These are phyloP conservation scores for Russula earlei DNA, from an alignment of 768 basidiomycete genomes.

Conservation along the genomic window DNA sequence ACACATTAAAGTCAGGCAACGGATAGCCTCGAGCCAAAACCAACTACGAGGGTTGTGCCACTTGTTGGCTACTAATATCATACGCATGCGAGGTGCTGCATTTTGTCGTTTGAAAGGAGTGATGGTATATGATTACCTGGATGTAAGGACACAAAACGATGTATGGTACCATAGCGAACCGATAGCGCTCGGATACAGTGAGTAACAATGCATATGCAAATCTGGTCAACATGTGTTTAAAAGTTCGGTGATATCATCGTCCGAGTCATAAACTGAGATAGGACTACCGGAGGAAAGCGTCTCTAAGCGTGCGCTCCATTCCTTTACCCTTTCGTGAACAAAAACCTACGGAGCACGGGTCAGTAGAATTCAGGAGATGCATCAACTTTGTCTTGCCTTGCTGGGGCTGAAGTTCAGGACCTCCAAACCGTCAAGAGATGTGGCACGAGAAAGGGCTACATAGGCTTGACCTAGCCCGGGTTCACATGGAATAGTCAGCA, in stretches of 20 bases:
- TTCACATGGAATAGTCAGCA: background rate
- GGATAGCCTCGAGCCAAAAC: too few relatives aligned
- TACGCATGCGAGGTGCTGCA: too few relatives aligned
- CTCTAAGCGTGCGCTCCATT: constrained; percentile 64
- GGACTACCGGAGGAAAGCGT: constrained; percentile 32
- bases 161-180: background rate
- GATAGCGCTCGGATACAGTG: background rate
- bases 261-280: background rate
- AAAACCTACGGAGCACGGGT: constrained; percentile 13
- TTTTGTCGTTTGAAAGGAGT: background rate
- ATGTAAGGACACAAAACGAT: background rate
- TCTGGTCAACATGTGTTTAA: background rate
- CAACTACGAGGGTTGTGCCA: too few relatives aligned
- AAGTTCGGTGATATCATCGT: constrained; percentile 4
- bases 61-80: background rate
- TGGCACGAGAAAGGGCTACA: constrained; percentile 84
- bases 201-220: background rate
- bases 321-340: constrained; percentile 39
- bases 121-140: background rate
- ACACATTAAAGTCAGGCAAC: too few relatives aligned
- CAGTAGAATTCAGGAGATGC: background rate
- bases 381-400: constrained; percentile 44
- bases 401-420: constrained; percentile 66
- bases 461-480: constrained; percentile 70
- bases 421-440: constrained; percentile 75